These are phyloP conservation scores for Collybia mongolica DNA, from an alignment of 768 basidiomycete species.

Conservation along the genomic window DNA sequence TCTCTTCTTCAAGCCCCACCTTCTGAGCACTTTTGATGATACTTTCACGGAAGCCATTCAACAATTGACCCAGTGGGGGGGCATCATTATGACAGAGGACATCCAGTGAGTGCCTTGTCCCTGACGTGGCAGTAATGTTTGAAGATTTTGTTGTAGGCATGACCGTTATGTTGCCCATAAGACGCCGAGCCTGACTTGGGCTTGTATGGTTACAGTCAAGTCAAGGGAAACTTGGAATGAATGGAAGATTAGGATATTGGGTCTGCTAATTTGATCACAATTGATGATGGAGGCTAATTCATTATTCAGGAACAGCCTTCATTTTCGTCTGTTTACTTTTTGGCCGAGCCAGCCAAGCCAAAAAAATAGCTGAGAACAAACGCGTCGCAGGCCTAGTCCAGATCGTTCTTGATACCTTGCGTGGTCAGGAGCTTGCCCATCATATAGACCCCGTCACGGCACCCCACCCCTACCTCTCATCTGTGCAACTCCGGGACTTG, in stretches of 20 bases:
- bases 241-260: constrained; percentile 63
- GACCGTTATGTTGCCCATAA: constrained; percentile 75
- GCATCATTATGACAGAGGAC: constrained; percentile 66
- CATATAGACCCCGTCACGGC: constrained; percentile 77
- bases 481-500: constrained; percentile 84
- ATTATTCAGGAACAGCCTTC: constrained; percentile 1
- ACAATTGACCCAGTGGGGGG: constrained; percentile 72
- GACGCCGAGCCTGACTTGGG: constrained; percentile 63
- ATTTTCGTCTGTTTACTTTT: constrained; percentile 9
- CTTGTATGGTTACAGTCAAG: constrained; percentile 66
- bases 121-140: constrained; percentile 8
- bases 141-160: constrained; percentile 43
- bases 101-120: constrained; percentile 46
- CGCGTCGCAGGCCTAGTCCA: constrained; percentile 76
- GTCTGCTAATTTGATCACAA: constrained; percentile 35
- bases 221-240: constrained; percentile 63
- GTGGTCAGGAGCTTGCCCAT: constrained; percentile 80
- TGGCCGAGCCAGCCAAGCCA: constrained; percentile 37
- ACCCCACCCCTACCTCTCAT: constrained; percentile 77
- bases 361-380: constrained; percentile 54
- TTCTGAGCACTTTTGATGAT: constrained; percentile 62
- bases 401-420: constrained; percentile 75
- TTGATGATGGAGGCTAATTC: constrained; percentile 4
- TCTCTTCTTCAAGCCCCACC: constrained; percentile 42
- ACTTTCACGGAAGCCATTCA: constrained; percentile 79